Conservation (phyloP, 2,329 filamentous ascomycete genomes). For the Neurospora crassa region DNA sequence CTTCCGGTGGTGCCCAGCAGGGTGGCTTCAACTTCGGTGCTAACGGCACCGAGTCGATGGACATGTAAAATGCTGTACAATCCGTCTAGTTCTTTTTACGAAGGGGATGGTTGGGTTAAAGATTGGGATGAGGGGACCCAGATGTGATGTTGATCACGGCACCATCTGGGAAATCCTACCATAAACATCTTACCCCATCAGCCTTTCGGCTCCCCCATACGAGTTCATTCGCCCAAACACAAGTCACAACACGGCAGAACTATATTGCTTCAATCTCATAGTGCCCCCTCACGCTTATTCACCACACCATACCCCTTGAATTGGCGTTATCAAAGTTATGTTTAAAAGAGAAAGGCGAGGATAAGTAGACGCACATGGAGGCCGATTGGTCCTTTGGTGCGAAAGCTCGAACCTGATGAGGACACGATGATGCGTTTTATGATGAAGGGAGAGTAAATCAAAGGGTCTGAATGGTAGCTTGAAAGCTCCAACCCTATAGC, state of each 20-base stretch:
- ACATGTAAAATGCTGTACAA: constrained; percentile 40
- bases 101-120: not conserved
- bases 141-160: not conserved
- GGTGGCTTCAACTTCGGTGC: constrained; percentile 87
- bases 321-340: constrained; percentile 23
- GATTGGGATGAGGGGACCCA: not conserved
- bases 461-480: constrained; percentile 40
- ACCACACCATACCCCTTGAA: constrained; percentile 16
- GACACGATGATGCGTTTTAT: constrained; percentile 19
- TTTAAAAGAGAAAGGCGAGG: constrained; percentile 15
- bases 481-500: constrained; percentile 36
- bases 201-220: constrained; percentile 1
- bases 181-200: not conserved
- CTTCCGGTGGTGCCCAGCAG: constrained; percentile 46
- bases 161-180: not conserved
- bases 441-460: constrained; percentile 19
- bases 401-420: constrained; percentile 50
- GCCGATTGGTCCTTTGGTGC: constrained; percentile 45
- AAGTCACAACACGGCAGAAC: constrained; percentile 22
- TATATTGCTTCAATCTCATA: constrained; percentile 12
- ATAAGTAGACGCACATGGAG: constrained; percentile 15
- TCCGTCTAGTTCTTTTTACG: not conserved
- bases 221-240: not conserved
- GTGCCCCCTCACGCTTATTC: constrained; percentile 4
- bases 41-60: constrained; percentile 56